Evolutionary conservation across 805 yeast genomes (phyloP).

Genomic region (Grigorovia humatica): DNA sequence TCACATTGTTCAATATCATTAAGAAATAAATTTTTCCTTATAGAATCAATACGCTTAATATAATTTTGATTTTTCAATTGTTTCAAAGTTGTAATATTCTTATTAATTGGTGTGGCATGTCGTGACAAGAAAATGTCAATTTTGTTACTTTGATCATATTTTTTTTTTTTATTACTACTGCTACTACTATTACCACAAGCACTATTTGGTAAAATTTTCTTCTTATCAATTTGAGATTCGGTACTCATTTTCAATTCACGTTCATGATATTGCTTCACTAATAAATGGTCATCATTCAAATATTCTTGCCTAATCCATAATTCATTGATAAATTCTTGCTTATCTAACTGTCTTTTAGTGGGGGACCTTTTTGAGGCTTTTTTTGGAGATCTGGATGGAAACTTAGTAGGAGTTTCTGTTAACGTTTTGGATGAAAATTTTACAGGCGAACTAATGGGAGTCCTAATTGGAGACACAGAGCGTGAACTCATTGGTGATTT

Average conservation of each 20-base stretch:
- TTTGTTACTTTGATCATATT: slow-evolving; percentile 16
- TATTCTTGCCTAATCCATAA: slow-evolving; percentile 17
- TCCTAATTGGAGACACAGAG: not conserved
- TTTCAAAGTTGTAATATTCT: slow-evolving; percentile 4
- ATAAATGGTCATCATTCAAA: slow-evolving; percentile 11
- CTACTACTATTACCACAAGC: too few relatives aligned
- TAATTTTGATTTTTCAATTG: not conserved
- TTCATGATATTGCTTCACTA: slow-evolving; percentile 9
- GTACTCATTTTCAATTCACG: slow-evolving; percentile 1
- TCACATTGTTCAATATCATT: slow-evolving; percentile 1
- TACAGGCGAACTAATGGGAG: not conserved
- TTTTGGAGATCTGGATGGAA: not conserved
- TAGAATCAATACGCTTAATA: slow-evolving; percentile 1
- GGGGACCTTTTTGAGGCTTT: slow-evolving; percentile 11
- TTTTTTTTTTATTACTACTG: slow-evolving; percentile 5
- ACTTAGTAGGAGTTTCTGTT: not conserved
- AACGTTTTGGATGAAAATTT: not conserved
- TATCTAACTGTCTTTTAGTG: slow-evolving; percentile 11
- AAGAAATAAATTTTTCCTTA: slow-evolving; percentile 14
- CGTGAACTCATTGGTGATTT: not conserved
- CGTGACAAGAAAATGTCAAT: slow-evolving; percentile 15
- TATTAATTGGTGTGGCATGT: slow-evolving; percentile 16
- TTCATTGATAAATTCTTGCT: slow-evolving; percentile 7
- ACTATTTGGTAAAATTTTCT: not conserved
- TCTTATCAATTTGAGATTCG: not conserved